These are phyloP conservation scores for Diutina sp. DNA, from an alignment of 1,139 yeast species.

Conservation along the genomic window DNA sequence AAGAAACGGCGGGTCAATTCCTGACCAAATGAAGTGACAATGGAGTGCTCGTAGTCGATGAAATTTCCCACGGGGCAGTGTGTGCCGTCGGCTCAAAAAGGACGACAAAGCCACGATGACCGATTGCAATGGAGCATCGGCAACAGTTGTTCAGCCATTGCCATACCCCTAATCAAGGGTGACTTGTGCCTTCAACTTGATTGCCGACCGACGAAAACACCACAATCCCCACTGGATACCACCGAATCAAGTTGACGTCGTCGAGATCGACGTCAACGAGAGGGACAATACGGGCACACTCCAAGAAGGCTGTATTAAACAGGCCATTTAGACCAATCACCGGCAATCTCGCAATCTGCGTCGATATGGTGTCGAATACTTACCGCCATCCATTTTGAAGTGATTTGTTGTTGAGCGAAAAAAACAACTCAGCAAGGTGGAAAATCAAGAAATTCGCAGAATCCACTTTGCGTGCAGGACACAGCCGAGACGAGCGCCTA, in stretches of 20 bases:
- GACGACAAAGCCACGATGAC: not conserved
- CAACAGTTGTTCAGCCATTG: not conserved
- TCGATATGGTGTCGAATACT: not conserved
- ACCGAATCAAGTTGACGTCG: not conserved
- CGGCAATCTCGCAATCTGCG: not conserved
- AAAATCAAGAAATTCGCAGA: not conserved
- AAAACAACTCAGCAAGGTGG: constrained; percentile 1
- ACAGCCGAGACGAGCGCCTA: not conserved
- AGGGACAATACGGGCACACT: not conserved
- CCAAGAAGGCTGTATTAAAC: not conserved
- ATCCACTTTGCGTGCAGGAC: not conserved
- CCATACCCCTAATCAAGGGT: not conserved
- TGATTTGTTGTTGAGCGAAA: not conserved
- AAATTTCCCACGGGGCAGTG: not conserved
- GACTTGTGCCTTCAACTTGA: not conserved
- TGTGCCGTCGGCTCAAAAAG: not conserved
- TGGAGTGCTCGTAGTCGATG: not conserved
- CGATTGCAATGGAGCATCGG: not conserved
- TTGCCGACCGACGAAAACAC: not conserved
- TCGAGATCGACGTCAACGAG: not conserved
- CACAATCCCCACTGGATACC: not conserved
- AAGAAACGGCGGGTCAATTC: no score
- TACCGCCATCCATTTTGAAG: constrained; percentile 2
- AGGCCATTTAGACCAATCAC: not conserved
- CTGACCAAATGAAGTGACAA: not conserved